Base-by-base conservation (phyloP, 139 green algal species). In the Picochlorum sp. region DNA sequence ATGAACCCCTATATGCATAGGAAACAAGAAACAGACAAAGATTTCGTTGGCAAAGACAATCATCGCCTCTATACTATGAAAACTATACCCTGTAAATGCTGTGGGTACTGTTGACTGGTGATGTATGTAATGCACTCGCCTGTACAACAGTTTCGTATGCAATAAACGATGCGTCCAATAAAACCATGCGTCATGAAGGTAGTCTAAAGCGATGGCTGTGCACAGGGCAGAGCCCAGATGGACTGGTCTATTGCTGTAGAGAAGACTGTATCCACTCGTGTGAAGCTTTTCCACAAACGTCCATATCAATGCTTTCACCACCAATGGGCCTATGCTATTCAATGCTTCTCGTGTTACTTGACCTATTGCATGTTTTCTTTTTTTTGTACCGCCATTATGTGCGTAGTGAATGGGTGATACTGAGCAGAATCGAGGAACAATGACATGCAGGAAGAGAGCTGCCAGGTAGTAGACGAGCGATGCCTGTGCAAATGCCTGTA, bases 21-120 rank as follows among this genome's bases (percentile, higher is more conserved):
- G 88, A 45, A 96, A 81, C 60, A 94, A 57, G 57, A 83, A 88
- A 64, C 62, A 77, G 7, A 92, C 83, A 4, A 90, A 54, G 26
- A 92, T 65, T 72, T 95, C 88, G 68, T 96, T 94, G 13, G 84
- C 81, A 83, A 96, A 96, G 49, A 96, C 89, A 3, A 96, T 75
- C 1, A 77, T 31, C 0, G 86, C 89, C 70, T 96, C 89, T 4
- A 81, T 20, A 18, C 81, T 31, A 65, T 95, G 88, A 71, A 96
- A 95, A 64, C 67, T 81, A 70, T 96, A 96, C 21, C 88, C 89
- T 2, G 83, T 86, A 67, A 92, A 95, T 3, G 89, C 75, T 4
- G 78, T 89, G 9, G 89, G 89, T 1, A 73, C 75, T 3, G 44
- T 77, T 9, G 88, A 92, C 66, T 84, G 79, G 73, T 96, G 89